Conservation (phyloP, 345 rosid genomes). For the Salix koriyanagi region DNA sequence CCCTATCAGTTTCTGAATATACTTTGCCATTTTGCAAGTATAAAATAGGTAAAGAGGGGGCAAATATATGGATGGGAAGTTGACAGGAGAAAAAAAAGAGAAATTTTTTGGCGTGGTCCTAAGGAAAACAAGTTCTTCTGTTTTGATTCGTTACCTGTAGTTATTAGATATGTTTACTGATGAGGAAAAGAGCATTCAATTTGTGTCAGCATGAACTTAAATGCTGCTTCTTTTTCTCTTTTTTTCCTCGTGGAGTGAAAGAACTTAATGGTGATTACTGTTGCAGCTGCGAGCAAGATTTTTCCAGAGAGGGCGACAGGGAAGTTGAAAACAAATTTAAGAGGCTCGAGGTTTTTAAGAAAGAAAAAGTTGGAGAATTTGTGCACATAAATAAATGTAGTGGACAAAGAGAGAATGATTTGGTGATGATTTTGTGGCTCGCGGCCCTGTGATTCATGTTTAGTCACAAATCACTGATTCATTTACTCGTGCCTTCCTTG, state of each 20-base stretch:
- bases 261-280: background rate
- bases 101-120: background rate
- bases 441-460: background rate
- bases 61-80: background rate
- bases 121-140: background rate
- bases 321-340: background rate
- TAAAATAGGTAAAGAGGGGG: background rate
- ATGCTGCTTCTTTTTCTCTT: background rate
- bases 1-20: background rate
- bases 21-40: background rate
- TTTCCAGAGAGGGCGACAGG: too few species aligned
- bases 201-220: conserved; percentile 1
- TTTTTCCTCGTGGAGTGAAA: background rate
- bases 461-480: background rate
- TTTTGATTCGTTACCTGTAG: background rate
- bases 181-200: background rate
- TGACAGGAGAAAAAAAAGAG: background rate
- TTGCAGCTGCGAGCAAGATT: background rate
- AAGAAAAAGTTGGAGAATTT: too few species aligned
- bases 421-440: background rate
- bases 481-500: too few species aligned
- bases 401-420: background rate
- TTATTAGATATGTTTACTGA: background rate
- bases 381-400: background rate
- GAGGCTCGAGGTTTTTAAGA: too few species aligned